Evolutionary conservation across 768 basidiomycete species (phyloP), one percentile per base, ranked within the genome.

Genomic region (Mycena alexandri): DNA sequence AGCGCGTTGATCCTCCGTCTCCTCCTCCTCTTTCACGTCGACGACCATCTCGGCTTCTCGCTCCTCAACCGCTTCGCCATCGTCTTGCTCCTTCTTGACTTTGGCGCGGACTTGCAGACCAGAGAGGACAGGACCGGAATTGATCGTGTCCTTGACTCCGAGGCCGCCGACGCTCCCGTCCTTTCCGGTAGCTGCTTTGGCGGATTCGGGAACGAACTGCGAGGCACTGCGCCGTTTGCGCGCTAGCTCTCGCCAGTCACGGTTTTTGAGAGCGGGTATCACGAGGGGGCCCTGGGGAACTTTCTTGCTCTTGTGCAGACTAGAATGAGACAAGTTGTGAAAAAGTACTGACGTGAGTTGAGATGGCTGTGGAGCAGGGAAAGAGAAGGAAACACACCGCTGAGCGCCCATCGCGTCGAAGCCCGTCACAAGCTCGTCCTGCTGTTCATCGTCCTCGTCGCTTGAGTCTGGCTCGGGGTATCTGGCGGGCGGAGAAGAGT

Each of bases 231-330:
- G 88, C 73, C 92, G 84, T 75, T 88, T 90, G 46, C 91, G 84
- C 17, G 93, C 93, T 10, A 89, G 79, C 57, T 89, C 92, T 46
- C 94, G 83, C 97, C 97, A 99, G 75, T 99, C 96, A 29, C 89
- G 87, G 74, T 98, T 97, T 72, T 94, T 83, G 50, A 94, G 82
- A 1, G 94, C 83, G 17, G 96, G 90, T 50, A 99, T 99, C 42
- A 98, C 89, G 11, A 98, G 85, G 0, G 93, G 93, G 5, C 82
- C 87, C 44, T 86, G 75, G 13, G 85, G 79, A 56, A 76, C 82
- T 68, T 83, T 83, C 46, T 80, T 84, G 61, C 83, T 81, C 62
- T 82, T 83, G 69, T 81, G 79, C 34, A 85, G 72, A 61, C 86
- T 90, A 72, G 56, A 71, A 73, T 61, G 56, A 65, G 62, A 56